These are phyloP conservation scores for Fraxinus sp. DNA, from an alignment of 305 asterid genomes.

Conservation along the genomic window DNA sequence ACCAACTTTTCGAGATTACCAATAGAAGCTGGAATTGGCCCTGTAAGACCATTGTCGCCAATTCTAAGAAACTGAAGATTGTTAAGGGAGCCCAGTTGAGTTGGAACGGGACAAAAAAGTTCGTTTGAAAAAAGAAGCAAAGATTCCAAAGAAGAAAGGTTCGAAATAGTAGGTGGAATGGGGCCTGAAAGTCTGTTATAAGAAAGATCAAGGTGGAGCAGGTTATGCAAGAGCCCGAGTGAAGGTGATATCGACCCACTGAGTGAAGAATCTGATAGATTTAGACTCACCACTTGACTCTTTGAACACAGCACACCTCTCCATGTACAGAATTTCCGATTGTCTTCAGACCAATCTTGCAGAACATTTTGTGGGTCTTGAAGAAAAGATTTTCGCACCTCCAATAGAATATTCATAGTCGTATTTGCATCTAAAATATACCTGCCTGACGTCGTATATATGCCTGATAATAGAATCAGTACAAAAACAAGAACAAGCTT, in stretches of 20 bases:
- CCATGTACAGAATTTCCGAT: slow-evolving; percentile 61
- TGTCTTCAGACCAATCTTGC: slow-evolving; percentile 53
- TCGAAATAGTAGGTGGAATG: slow-evolving; percentile 82
- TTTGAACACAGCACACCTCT: slow-evolving; percentile 52
- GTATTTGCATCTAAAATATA: slow-evolving; percentile 15
- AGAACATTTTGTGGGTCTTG: slow-evolving; percentile 50
- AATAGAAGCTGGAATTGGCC: slow-evolving; percentile 55
- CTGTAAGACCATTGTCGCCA: slow-evolving; percentile 74
- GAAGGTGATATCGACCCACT: slow-evolving; percentile 69
- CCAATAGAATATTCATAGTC: slow-evolving; percentile 42
- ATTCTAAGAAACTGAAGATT: slow-evolving; percentile 56
- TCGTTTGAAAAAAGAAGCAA: slow-evolving; percentile 76
- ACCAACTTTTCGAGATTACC: slow-evolving; percentile 47
- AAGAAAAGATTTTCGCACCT: slow-evolving; percentile 50
- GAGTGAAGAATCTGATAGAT: slow-evolving; percentile 56
- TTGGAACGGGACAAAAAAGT: slow-evolving; percentile 77
- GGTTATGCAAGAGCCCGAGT: slow-evolving; percentile 52
- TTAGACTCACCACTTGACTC: slow-evolving; percentile 35
- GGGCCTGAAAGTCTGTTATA: slow-evolving; percentile 67
- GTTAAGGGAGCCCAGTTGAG: slow-evolving; percentile 42
- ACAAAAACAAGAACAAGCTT: slow-evolving; percentile 19
- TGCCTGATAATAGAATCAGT: slow-evolving; percentile 16
- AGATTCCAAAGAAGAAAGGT: slow-evolving; percentile 61
- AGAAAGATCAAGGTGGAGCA: slow-evolving; percentile 85
- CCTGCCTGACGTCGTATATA: slow-evolving; percentile 26